Conservation (phyloP, 495 filamentous ascomycete genomes). For the Aspergillus ostianus region DNA sequence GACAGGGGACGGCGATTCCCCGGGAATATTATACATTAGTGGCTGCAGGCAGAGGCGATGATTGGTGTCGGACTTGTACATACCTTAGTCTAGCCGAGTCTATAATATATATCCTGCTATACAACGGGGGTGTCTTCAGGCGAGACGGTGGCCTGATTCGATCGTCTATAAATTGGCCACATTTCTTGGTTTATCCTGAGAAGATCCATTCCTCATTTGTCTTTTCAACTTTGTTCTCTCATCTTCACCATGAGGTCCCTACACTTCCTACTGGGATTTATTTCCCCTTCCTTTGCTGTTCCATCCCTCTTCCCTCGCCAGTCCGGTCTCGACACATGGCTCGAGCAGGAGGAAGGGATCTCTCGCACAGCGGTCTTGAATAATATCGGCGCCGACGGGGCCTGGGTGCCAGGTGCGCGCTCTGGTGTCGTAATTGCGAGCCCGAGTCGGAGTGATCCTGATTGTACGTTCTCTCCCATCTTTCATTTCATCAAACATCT, state of each 20-base stretch:
- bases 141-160: neutral
- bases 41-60: neutral
- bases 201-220: neutral
- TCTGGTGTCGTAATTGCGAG: slow-evolving; percentile 60
- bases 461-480: slow-evolving; percentile 49
- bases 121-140: neutral
- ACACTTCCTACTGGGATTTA: neutral
- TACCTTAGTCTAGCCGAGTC: neutral
- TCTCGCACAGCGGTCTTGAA: slow-evolving; percentile 14
- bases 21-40: neutral
- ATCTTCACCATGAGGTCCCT: neutral
- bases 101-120: neutral
- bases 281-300: neutral
- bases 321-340: neutral
- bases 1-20: neutral
- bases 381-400: slow-evolving; percentile 15
- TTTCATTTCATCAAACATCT: too few relatives aligned
- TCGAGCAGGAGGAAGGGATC: neutral
- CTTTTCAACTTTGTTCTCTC: neutral
- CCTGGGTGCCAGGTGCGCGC: slow-evolving; percentile 8
- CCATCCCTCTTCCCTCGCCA: neutral
- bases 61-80: neutral
- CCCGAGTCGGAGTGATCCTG: slow-evolving; percentile 55
- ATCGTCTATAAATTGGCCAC: neutral
- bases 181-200: neutral